Conservation (phyloP, 2,329 filamentous ascomycete species). For the Aspergillus spinulosporus region DNA sequence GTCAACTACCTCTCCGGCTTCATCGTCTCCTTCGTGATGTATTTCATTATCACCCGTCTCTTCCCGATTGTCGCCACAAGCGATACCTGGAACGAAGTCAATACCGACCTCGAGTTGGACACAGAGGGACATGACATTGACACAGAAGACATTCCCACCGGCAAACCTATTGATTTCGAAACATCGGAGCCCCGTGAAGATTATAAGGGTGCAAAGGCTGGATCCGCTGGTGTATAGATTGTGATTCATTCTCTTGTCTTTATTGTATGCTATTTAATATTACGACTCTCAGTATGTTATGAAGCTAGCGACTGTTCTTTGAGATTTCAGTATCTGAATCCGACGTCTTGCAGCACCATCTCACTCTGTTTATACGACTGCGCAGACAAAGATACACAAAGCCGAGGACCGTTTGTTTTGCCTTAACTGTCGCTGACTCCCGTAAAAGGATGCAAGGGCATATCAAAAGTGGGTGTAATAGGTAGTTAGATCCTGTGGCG, state of each 20-base stretch:
- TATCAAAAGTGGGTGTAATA: no score
- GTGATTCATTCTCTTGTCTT: conserved; percentile 7
- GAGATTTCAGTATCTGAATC: background rate
- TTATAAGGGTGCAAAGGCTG: conserved; percentile 27
- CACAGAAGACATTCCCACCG: conserved; percentile 25
- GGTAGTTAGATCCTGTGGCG: no score
- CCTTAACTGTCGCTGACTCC: no score
- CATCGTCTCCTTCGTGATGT: conserved; percentile 64
- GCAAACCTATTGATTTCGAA: conserved; percentile 14
- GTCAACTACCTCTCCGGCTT: conserved; percentile 90
- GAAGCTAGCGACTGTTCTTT: background rate
- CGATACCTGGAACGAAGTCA: conserved; percentile 74
- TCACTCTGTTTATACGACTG: no score
- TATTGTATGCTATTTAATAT: conserved; percentile 2
- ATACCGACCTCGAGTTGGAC: conserved; percentile 35
- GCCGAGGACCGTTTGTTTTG: no score
- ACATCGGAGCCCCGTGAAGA: conserved; percentile 18
- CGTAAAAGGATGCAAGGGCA: no score
- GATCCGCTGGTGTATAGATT: conserved; percentile 14
- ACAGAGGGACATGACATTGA: conserved; percentile 36
- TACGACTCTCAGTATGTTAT: background rate
- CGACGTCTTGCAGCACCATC: background rate
- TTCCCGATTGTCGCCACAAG: conserved; percentile 74
- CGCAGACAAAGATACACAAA: no score
- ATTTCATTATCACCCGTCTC: conserved; percentile 69